These are phyloP conservation scores for Pseudopyricularia javanii DNA, from an alignment of 2,329 filamentous ascomycete genomes.

Conservation along the genomic window DNA sequence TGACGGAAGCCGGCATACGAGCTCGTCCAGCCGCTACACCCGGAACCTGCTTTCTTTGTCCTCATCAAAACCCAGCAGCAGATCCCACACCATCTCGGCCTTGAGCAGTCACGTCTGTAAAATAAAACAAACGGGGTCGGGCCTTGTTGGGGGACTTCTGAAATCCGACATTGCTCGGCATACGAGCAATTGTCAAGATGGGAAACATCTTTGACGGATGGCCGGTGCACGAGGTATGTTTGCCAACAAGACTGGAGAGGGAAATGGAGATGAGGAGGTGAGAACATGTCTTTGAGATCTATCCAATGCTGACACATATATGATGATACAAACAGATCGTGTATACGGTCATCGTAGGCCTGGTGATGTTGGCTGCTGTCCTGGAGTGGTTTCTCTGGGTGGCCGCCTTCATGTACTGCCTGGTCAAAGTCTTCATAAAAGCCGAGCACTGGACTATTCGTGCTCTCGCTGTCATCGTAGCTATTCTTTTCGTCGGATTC, in stretches of 20 bases:
- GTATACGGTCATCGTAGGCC: conserved; percentile 69
- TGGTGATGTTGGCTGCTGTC: conserved; percentile 71
- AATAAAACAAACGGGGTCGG: neutral
- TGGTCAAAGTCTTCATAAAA: conserved; percentile 78
- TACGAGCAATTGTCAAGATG: neutral
- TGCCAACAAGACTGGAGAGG: neutral
- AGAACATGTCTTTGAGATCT: neutral
- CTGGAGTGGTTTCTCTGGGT: conserved; percentile 95
- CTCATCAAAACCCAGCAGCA: neutral
- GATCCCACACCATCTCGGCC: neutral
- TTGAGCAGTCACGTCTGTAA: neutral
- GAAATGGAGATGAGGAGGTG: neutral
- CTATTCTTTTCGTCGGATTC: conserved; percentile 21
- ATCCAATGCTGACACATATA: neutral
- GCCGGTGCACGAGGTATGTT: conserved; percentile 36
- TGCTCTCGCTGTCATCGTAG: conserved; percentile 64
- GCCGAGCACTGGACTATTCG: conserved; percentile 79
- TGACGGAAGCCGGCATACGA: neutral
- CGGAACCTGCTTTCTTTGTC: neutral
- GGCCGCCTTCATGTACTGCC: conserved; percentile 84
- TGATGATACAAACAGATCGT: conserved; percentile 49
- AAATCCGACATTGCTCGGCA: neutral
- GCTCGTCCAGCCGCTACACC: neutral
- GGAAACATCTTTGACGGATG: conserved; percentile 18
- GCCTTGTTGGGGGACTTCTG: neutral